Percentiles rank a stretch among this genome's conserved stretches.
phyloP scores from a whole-genome alignment of 257 asterid species.

The Solanum peruvianum region DNA sequence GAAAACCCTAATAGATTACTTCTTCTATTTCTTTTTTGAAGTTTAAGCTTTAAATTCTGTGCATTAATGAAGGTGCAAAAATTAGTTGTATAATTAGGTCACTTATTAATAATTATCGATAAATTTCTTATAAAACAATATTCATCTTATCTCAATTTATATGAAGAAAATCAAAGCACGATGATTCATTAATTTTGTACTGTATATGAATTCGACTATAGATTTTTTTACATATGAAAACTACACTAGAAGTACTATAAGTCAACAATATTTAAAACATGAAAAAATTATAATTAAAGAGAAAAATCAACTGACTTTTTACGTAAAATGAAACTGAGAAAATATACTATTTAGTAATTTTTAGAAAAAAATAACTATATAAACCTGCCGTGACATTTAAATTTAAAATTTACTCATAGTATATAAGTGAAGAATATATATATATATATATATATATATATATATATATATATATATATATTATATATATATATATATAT shows the following conservation, averaged over 20 bases:
- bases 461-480: too few relatives aligned
- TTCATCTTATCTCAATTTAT: background rate
- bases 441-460: too few relatives aligned
- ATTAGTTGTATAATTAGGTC: background rate
- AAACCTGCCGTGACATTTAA: background rate
- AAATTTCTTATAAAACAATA: background rate
- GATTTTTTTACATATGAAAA: background rate
- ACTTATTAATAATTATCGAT: background rate
- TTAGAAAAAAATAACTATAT: background rate
- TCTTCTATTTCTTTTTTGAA: background rate
- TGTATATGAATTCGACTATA: background rate
- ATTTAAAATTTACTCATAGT: background rate
- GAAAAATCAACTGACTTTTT: too few relatives aligned
- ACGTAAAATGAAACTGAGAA: background rate
- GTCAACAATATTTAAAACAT: background rate
- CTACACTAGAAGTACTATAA: background rate
- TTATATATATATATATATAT: too few relatives aligned
- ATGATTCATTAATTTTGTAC: background rate
- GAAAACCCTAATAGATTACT: background rate
- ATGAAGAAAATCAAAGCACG: background rate
- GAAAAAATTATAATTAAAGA: background rate
- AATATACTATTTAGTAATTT: background rate
- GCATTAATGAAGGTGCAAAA: background rate
- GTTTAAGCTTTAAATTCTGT: background rate
- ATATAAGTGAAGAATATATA: background rate